Evolutionary conservation across 768 basidiomycete species (phyloP).

Genomic region (Rhodocollybia butyracea): DNA sequence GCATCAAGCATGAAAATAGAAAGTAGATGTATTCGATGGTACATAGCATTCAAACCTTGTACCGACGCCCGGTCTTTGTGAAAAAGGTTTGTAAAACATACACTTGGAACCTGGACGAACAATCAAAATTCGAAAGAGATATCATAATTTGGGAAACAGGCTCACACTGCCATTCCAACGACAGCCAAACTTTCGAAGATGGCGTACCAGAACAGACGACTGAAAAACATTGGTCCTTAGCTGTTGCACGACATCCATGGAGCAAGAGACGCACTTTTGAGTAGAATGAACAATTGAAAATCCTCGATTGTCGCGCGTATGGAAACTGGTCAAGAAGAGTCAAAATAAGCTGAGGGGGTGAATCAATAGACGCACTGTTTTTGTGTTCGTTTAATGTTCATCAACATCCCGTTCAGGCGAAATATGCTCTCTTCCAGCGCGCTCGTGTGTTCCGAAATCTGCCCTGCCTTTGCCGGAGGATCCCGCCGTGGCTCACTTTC

Average conservation of each 20-base stretch:
- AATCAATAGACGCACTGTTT: constrained; percentile 67
- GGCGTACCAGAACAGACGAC: constrained; percentile 93
- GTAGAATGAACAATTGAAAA: constrained; percentile 90
- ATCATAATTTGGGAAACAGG: too few species aligned
- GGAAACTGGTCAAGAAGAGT: constrained; percentile 57
- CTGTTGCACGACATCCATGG: background rate
- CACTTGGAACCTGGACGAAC: constrained; percentile 66
- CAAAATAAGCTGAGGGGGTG: background rate
- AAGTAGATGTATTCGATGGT: background rate
- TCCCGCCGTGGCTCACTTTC: constrained; percentile 94
- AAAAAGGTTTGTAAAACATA: constrained; percentile 96
- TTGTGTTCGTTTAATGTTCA: constrained; percentile 89
- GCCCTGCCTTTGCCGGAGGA: constrained; percentile 82
- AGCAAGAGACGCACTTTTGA: constrained; percentile 56
- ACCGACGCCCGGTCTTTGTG: constrained; percentile 85
- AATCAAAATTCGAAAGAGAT: background rate
- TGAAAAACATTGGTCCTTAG: constrained; percentile 20
- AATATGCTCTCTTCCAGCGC: constrained; percentile 95
- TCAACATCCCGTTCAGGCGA: constrained; percentile 81
- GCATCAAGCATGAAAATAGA: background rate
- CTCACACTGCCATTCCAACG: constrained; percentile 86
- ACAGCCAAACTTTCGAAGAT: constrained; percentile 76
- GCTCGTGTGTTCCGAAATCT: constrained; percentile 89
- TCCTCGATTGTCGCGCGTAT: constrained; percentile 92
- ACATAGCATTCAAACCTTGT: constrained; percentile 63